Conservation (phyloP, 2,329 filamentous ascomycete species). For the Xylaria hypoxylon region DNA sequence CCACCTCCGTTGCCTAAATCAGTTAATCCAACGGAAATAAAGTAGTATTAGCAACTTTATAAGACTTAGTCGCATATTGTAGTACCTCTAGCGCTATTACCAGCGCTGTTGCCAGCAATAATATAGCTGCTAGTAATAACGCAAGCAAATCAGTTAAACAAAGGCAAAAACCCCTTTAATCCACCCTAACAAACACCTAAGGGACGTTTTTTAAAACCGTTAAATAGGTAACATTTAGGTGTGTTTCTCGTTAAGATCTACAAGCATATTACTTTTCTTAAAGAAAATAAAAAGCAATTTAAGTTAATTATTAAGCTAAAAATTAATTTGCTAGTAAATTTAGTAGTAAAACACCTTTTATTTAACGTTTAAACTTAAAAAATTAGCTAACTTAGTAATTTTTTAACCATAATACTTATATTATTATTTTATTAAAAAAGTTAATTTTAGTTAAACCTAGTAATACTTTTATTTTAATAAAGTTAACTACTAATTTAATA, state of each 20-base stretch:
- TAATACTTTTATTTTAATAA: background rate
- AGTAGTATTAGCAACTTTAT: background rate
- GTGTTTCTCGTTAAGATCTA: background rate
- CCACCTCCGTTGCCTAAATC: background rate
- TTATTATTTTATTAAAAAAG: constrained; percentile 3
- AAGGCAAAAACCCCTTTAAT: too few species aligned
- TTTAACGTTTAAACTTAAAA: background rate
- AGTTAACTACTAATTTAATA: background rate
- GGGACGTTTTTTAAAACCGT: background rate
- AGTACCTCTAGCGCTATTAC: too few species aligned
- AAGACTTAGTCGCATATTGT: too few species aligned
- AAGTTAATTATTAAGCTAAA: too few species aligned
- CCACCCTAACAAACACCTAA: too few species aligned
- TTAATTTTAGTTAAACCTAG: background rate
- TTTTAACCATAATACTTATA: background rate
- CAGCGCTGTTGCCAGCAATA: background rate
- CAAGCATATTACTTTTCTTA: background rate
- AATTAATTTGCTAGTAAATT: too few species aligned
- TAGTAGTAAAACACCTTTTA: too few species aligned
- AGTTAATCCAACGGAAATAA: background rate
- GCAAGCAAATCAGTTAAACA: too few species aligned
- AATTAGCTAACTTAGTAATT: background rate
- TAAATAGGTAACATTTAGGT: constrained; percentile 3
- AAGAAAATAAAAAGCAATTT: background rate
- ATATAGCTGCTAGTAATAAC: background rate